These are phyloP conservation scores for Lactarius sanguifluus DNA, from an alignment of 768 basidiomycete species.

Conservation along the genomic window DNA sequence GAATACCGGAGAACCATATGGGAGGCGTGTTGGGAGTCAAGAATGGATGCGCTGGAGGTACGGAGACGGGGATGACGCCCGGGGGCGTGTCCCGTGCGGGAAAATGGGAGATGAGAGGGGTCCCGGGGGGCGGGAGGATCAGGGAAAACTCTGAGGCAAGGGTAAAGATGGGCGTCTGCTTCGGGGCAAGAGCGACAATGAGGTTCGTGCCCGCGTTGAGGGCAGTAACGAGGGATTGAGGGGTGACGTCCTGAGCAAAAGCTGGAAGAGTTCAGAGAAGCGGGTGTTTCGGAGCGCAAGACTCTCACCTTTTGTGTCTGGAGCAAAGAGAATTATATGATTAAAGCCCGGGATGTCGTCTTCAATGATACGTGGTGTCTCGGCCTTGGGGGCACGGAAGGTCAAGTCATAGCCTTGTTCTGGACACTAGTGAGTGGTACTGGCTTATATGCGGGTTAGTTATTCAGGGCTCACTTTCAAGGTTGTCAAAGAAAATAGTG, in stretches of 20 bases:
- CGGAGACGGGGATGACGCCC: conserved; percentile 63
- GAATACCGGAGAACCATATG: conserved; percentile 75
- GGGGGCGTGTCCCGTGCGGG: conserved; percentile 65
- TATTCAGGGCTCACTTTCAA: conserved; percentile 55
- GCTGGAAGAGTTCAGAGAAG: conserved; percentile 41
- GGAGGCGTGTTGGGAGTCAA: conserved; percentile 52
- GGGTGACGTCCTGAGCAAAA: conserved; percentile 72
- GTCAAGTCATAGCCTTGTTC: conserved; percentile 84
- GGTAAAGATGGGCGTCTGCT: conserved; percentile 68
- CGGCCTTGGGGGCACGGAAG: conserved; percentile 81
- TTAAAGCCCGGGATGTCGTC: conserved; percentile 75
- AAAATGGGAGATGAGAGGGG: conserved; percentile 85
- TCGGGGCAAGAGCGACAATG: conserved; percentile 76
- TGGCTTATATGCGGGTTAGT: conserved; percentile 6
- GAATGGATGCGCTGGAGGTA: conserved; percentile 45
- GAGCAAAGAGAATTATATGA: conserved; percentile 85
- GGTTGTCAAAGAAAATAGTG: conserved; percentile 76
- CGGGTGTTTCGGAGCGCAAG: not conserved
- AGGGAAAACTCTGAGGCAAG: conserved; percentile 92
- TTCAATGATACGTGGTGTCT: conserved; percentile 60
- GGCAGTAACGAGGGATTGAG: conserved; percentile 74
- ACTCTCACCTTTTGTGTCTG: conserved; percentile 77
- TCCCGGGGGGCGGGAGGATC: conserved; percentile 80
- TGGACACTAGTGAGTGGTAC: conserved; percentile 35
- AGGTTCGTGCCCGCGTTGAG: conserved; percentile 75